phyloP scores from a whole-genome alignment of 2,329 filamentous ascomycete species.

The Aspergillus sp. region DNA sequence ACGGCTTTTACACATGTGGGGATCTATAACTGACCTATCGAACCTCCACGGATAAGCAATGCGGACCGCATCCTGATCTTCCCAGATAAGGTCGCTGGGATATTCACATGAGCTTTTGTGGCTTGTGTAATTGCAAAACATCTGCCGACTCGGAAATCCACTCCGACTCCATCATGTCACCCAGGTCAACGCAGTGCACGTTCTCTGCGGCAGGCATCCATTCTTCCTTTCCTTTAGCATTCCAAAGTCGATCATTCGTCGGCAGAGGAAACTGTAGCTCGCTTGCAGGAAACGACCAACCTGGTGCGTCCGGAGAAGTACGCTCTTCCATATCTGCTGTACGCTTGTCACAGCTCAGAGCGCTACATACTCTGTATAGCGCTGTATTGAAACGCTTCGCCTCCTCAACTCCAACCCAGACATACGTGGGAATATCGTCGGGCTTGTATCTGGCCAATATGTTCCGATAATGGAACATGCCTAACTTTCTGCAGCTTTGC shows the following conservation, averaged over 20 bases:
- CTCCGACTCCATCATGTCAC: not conserved
- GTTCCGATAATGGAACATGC: slow-evolving; percentile 29
- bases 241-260: slow-evolving; percentile 14
- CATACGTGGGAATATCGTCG: slow-evolving; percentile 13
- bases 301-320: not conserved
- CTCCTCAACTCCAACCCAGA: slow-evolving; percentile 28
- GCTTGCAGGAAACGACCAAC: slow-evolving; percentile 3
- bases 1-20: too few species aligned
- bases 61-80: too few species aligned
- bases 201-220: not conserved
- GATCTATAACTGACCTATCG: too few species aligned
- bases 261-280: slow-evolving; percentile 22
- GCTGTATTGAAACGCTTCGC: slow-evolving; percentile 29
- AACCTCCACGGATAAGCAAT: too few species aligned
- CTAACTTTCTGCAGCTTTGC: slow-evolving; percentile 24
- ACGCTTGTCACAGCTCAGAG: too few species aligned
- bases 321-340: too few species aligned
- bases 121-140: not conserved
- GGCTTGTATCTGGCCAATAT: slow-evolving; percentile 19
- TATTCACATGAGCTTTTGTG: too few species aligned
- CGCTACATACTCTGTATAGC: slow-evolving; percentile 22
- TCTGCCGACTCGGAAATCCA: slow-evolving; percentile 8
- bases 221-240: not conserved
- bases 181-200: not conserved
- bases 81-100: too few species aligned